Evolutionary conservation across 345 rosid genomes (phyloP), one percentile per base, ranked within the genome.

Genomic region (Euphorbia pulcherrima): DNA sequence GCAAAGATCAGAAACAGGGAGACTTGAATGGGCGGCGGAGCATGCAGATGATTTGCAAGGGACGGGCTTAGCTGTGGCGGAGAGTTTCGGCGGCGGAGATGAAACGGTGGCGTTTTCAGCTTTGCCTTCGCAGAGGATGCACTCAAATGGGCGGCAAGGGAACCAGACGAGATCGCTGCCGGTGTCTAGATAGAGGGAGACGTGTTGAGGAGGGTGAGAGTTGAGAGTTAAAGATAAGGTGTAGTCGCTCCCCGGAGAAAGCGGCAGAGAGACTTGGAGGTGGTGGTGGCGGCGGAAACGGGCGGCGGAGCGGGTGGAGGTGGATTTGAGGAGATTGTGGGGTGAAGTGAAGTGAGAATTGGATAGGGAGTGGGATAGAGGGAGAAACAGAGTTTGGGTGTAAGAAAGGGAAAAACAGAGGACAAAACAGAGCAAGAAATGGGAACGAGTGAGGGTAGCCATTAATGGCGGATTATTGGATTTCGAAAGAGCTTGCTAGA

Each of bases 151-250:
- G 21, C 83, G 79, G 65, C 95, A 90, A 23, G 97, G 99, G 83
- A 89, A 88, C 99, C 99, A 94, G 62, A 94, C 96, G 24, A 94
- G 88, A 83, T 94, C 96, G 40, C 95, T 87, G 48, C 99, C 99
- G 18, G 99, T 94, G 83, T 94, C 97, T 13, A 94, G 84, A 81
- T 87, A 94, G 50, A 94, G 89, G 0, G 92, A 87, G 68, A 94
- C 76, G 47, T 82, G 24, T 29, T 81, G 83, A 20, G 90, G 72
- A 47, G 85, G 77, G 57, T 72, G 65, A 48, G 78, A 61, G 60
- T 83, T 73, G 56, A 90, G 76, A 69, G 86, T 77, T 65, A 94
- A 77, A 29, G 95, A 84, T 52, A 91, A 87, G 23, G 95, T 84
- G 70, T 89, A 94, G 58, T 91, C 99, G 61, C 92, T 90, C 9